phyloP scores from a whole-genome alignment of 257 asterid genomes.

The Solanum chaucha region DNA sequence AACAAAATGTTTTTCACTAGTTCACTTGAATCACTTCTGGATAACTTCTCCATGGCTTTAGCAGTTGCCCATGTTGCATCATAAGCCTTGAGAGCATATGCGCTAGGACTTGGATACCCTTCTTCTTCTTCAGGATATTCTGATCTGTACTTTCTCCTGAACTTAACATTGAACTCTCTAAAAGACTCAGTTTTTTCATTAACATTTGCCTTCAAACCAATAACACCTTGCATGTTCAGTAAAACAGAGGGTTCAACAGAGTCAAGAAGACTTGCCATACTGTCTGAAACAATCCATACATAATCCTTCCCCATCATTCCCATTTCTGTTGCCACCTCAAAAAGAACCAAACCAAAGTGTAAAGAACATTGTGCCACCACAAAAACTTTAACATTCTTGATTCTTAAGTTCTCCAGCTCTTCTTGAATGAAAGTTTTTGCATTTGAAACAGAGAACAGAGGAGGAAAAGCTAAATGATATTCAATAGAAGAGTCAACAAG shows the following conservation, averaged over 20 bases:
- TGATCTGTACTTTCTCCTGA: conserved; percentile 23
- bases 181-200: conserved; percentile 1
- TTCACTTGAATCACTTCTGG: conserved; percentile 2
- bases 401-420: conserved; percentile 20
- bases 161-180: conserved; percentile 19
- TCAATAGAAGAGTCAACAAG: conserved; percentile 24
- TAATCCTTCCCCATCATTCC: conserved; percentile 49
- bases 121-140: conserved; percentile 33
- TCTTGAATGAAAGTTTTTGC: conserved; percentile 4
- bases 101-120: conserved; percentile 29
- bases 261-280: conserved; percentile 36
- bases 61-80: conserved; percentile 31
- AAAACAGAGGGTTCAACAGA: conserved; percentile 24
- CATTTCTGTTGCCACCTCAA: conserved; percentile 30
- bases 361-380: conserved; percentile 28
- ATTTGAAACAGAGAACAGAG: conserved; percentile 5
- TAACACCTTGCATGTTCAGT: conserved; percentile 48
- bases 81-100: conserved; percentile 40
- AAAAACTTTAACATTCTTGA: conserved; percentile 18
- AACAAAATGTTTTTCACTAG: conserved; percentile 1
- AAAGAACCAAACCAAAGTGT: conserved; percentile 33
- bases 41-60: conserved; percentile 10
- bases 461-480: conserved; percentile 21
- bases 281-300: conserved; percentile 52
- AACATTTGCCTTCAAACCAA: conserved; percentile 34